Percentiles rank a stretch among this genome's conserved stretches.
These are phyloP conservation scores for Exophiala alcalophila DNA, from an alignment of 2,329 filamentous ascomycete species.

Conservation along the genomic window DNA sequence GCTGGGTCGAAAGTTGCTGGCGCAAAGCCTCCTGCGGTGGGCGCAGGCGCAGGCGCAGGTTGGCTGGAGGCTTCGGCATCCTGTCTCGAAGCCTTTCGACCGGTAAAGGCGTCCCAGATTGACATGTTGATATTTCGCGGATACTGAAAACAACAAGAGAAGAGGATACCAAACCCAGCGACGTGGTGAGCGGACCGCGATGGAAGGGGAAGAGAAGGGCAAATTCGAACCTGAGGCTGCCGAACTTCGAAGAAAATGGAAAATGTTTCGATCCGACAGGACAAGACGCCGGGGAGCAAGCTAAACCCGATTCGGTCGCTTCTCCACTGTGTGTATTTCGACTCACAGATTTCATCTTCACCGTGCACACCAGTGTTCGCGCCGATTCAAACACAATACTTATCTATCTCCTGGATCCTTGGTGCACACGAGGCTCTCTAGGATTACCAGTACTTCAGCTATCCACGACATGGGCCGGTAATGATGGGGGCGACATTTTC, in stretches of 20 bases:
- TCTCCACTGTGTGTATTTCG: too few species aligned
- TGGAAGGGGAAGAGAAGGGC: slow-evolving; percentile 2
- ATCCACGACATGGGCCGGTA: too few species aligned
- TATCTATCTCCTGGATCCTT: too few species aligned
- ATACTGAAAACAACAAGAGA: slow-evolving; percentile 3
- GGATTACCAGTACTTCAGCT: too few species aligned
- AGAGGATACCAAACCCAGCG: slow-evolving; percentile 6
- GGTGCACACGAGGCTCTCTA: too few species aligned
- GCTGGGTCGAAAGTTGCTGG: slow-evolving; percentile 62
- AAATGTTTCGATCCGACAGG: too few species aligned
- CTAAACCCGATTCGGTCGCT: too few species aligned
- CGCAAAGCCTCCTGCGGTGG: slow-evolving; percentile 40
- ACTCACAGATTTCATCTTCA: too few species aligned
- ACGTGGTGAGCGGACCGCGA: slow-evolving; percentile 4
- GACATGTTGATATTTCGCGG: slow-evolving; percentile 46
- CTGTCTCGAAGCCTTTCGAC: slow-evolving; percentile 49
- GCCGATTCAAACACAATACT: too few species aligned
- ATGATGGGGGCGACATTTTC: slow-evolving; percentile 1
- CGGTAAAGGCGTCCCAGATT: slow-evolving; percentile 61
- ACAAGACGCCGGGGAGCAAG: too few species aligned
- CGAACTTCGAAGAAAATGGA: slow-evolving; percentile 15
- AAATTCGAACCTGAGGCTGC: slow-evolving; percentile 5
- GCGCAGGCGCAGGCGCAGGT: slow-evolving; percentile 41
- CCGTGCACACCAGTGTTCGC: too few species aligned
- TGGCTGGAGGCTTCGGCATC: slow-evolving; percentile 39